Evolutionary conservation across 176 grass and related monocot species (phyloP).

Genomic region (Canna indica): DNA sequence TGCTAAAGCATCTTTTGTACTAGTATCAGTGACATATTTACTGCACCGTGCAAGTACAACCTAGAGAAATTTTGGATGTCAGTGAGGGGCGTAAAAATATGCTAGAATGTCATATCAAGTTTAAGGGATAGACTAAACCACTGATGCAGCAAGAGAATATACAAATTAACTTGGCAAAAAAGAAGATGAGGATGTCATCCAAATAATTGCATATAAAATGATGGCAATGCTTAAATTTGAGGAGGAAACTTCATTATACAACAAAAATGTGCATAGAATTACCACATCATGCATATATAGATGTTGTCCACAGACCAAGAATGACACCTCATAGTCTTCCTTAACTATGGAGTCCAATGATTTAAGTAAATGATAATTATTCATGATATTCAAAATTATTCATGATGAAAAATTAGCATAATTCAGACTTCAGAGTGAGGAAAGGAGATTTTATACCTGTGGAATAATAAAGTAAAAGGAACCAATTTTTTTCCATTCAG

Average conservation of each 20-base stretch:
- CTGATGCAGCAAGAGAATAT: background rate
- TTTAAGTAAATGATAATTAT: slow-evolving; percentile 1
- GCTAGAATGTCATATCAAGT: background rate
- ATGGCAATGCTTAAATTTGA: background rate
- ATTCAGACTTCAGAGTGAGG: background rate
- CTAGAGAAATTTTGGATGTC: slow-evolving; percentile 23
- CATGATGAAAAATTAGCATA: background rate
- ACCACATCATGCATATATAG: background rate
- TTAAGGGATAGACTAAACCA: background rate
- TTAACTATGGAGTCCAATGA: no score
- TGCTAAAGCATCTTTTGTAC: slow-evolving; percentile 62
- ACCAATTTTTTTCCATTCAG: slow-evolving; percentile 73
- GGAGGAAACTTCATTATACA: background rate
- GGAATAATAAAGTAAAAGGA: slow-evolving; percentile 87
- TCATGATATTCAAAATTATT: background rate
- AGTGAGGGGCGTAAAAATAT: background rate
- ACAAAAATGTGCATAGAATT: background rate
- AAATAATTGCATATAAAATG: no score
- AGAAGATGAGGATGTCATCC: no score
- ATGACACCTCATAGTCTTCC: background rate
- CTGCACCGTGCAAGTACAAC: slow-evolving; percentile 90
- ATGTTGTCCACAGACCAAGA: background rate
- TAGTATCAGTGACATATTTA: slow-evolving; percentile 71
- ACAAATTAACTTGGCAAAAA: background rate
- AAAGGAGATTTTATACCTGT: slow-evolving; percentile 37